Base-by-base conservation (phyloP, 768 basidiomycete genomes). In the Calocera viscosa region DNA sequence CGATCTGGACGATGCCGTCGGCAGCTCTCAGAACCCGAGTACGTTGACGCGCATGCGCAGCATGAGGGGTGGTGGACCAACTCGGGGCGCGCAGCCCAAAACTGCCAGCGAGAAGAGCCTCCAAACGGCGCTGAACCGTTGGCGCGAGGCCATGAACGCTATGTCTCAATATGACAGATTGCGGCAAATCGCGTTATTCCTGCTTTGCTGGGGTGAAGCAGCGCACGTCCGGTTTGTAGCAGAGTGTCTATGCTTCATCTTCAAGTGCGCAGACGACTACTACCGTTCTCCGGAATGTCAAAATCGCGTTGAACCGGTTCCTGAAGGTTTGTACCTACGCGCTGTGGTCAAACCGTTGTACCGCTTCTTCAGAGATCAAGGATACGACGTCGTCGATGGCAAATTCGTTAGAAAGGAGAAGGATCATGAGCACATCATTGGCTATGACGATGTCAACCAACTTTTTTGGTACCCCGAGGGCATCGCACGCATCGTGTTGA, bases 381-480 rank as follows among this genome's bases (percentile, higher is more conserved):
- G 93, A 0, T 98, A 97, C 75, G 95, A 99, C 77, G 89, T 96
- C 40, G 82, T 91, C 26, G 95, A 97, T 73, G 93, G 93, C 39
- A 91, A 91, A 77, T 97, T 95, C 76, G 89, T 98, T 47, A 83
- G 92, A 73, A 82, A 90, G 73, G 96, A 99, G 81, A 82, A 81
- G 74, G 96, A 99, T 73, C 96, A 98, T 74, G 86, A 91, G 63
- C 82, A 86, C 69, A 94, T 97, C 72, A 95, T 99, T 73, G 96
- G 96, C 2, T 99, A 99, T 73, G 96, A 99, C 76, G 96, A 99
- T 77, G 89, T 98, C 69, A 99, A 99, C 75, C 95, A 99, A 75
- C 78, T 99, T 60, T 99, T 99, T 77, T 99, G 95, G 96, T 99
- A 98, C 76, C 96, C 95, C 1, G 96, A 99, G 70, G 96, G 96